phyloP scores from a whole-genome alignment of 176 grass and related monocot genomes.

The Puccinellia tenuiflora region DNA sequence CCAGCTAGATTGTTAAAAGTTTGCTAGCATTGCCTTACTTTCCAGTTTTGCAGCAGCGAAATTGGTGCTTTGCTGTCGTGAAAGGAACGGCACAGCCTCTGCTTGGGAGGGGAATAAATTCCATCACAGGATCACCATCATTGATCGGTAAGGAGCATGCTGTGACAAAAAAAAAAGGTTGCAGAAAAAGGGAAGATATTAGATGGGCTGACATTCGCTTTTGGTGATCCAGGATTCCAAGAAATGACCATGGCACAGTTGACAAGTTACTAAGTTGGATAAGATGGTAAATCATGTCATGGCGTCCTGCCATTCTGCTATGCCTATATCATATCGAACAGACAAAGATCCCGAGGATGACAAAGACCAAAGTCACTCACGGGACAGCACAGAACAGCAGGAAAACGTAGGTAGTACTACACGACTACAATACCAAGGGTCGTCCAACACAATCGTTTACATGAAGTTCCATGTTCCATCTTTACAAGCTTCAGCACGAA shows the following conservation, averaged over 20 bases:
- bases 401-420: neutral
- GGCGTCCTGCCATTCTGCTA: neutral
- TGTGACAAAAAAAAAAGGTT: neutral
- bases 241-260: neutral
- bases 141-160: neutral
- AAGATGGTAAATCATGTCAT: neutral
- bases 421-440: neutral
- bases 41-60: neutral
- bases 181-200: neutral
- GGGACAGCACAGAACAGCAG: neutral
- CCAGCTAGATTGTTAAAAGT: slow-evolving; percentile 4
- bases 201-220: neutral
- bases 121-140: neutral
- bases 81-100: slow-evolving; percentile 26
- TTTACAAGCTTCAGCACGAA: slow-evolving; percentile 43
- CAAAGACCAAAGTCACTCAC: neutral
- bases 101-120: slow-evolving; percentile 26
- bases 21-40: slow-evolving; percentile 13
- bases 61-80: neutral
- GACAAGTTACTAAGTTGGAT: neutral
- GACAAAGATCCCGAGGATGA: neutral
- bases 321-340: neutral
- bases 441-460: slow-evolving; percentile 23
- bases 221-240: neutral
- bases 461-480: slow-evolving; percentile 19